A percentile compares a stretch with the other conserved stretches of the same genome.
Conservation (phyloP, 148 eudicot species). For the Arbutus unedo region DNA sequence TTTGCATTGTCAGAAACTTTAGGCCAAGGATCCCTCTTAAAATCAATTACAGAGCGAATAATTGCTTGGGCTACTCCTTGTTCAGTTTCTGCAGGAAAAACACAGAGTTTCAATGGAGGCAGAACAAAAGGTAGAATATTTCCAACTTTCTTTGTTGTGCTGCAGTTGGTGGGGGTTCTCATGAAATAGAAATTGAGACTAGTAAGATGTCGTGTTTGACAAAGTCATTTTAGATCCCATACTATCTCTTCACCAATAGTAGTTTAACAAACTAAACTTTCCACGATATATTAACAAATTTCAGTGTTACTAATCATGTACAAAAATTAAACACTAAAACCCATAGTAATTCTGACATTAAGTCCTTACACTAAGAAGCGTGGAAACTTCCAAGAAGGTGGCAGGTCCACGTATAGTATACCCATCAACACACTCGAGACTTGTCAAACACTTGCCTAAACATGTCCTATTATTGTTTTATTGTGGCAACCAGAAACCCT, state of each 20-base stretch:
- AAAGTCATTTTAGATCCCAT: background rate
- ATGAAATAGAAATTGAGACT: background rate
- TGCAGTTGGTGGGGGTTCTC: background rate
- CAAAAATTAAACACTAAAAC: background rate
- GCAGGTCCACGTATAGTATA: too few relatives aligned
- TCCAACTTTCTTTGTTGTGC: background rate
- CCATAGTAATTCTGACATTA: background rate
- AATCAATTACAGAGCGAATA: slow-evolving; percentile 66
- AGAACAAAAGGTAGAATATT: slow-evolving; percentile 30
- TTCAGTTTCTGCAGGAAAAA: slow-evolving; percentile 61
- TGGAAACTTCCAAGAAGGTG: too few relatives aligned
- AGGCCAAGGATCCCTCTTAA: slow-evolving; percentile 88
- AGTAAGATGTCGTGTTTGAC: background rate
- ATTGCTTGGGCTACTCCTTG: slow-evolving; percentile 91
- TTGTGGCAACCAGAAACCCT: too few relatives aligned
- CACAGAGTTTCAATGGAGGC: background rate
- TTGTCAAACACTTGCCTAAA: too few relatives aligned
- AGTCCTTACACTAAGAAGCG: too few relatives aligned
- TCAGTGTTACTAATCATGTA: background rate
- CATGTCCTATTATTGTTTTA: too few relatives aligned
- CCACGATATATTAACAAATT: background rate
- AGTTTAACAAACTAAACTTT: background rate
- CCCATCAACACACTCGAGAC: too few relatives aligned
- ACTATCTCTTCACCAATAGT: background rate
- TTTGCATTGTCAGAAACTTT: slow-evolving; percentile 71